Base-by-base conservation (phyloP, 805 yeast species). In the Dipodascopsis uninucleata region DNA sequence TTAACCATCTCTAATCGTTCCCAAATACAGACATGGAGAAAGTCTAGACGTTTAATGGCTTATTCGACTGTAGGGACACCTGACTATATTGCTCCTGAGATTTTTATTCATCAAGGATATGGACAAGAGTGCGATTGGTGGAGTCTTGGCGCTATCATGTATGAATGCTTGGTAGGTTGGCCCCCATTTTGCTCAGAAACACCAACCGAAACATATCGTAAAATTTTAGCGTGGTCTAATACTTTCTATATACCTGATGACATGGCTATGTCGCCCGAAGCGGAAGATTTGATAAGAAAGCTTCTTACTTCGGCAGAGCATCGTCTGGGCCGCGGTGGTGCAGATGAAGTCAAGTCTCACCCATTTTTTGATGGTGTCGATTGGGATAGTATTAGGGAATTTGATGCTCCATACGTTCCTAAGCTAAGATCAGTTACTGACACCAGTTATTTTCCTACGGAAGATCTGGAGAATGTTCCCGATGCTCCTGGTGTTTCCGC, bases 121-220 rank as follows among this genome's bases (percentile, higher is more conserved):
- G 95, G 96, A 9, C 95, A 87, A 67, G 96, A 88, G 62, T 88
- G 97, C 68, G 97, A 88, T 65, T 88, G 97, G 97, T 88, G 97
- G 97, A 84, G 95, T 6, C 68, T 88, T 35, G 97, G 97, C 24
- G 95, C 96, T 1, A 88, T 88, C 61, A 89, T 88, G 97, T 88
- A 83, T 66, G 97, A 88, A 72, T 88, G 97, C 69, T 70, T 88
- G 51, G 85, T 88, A 49, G 97, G 97, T 25, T 88, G 96, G 95
- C 96, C 97, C 21, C 97, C 97, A 36, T 88, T 88, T 65, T 88
- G 96, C 68, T 81, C 93, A 0, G 96, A 88, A 60, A 85, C 95
- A 8, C 95, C 96, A 8, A 95, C 86, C 50, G 97, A 88, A 57
- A 88, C 97, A 0, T 88, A 88, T 65, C 76, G 89, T 44, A 88